Base-by-base conservation (phyloP, 2,329 filamentous ascomycete species). In the Fusarium poae region DNA sequence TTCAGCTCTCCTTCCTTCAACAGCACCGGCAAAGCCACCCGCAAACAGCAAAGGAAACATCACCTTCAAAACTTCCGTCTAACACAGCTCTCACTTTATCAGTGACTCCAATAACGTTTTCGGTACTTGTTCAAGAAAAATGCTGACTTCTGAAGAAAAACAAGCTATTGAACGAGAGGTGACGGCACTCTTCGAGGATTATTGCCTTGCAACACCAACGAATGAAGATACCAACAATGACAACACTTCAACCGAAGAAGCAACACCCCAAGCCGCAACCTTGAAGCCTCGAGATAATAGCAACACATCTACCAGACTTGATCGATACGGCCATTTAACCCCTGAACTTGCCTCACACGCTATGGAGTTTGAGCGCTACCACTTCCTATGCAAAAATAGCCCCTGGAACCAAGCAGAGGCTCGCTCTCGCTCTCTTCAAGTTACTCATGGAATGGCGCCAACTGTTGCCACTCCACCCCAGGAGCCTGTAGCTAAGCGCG, bases 321-420 rank as follows among this genome's bases (percentile, higher is more conserved):
- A 39, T 16, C 18, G 15, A 23, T 45, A 53, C 6, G 11, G 39
- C 2, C 21, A 40, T 13, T 43, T 61, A 12, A 21, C 4, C 21
- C n/a, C 40, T 1, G 56, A 54, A 4, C 39, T 62, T 16, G 32
- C 58, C 11, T 62, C 56, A 20, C 39, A 54, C 18, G 39, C n/a
- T 9, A 35, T 10, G 11, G 56, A 29, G 25, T 29, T 53, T 23
- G 58, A 45, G 34, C 7, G n/a, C 39, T 45, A 30, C 32, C 16
- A 27, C 18, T 61, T 62, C 13, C 7, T 61, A 12, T 32, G 13
- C 16, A 34, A 39, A 23, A 25, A 53, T n/a, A 40, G 39, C 6
- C 56, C 56, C 6, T 61, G 45, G 39, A 34, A 29, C 13, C 21
- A 45, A 15, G 27, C 25, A 12, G 39, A 53, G 30, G 27, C 45